Base-by-base conservation (phyloP, 106 monocot species). In the Platanthera guangdongensis region DNA sequence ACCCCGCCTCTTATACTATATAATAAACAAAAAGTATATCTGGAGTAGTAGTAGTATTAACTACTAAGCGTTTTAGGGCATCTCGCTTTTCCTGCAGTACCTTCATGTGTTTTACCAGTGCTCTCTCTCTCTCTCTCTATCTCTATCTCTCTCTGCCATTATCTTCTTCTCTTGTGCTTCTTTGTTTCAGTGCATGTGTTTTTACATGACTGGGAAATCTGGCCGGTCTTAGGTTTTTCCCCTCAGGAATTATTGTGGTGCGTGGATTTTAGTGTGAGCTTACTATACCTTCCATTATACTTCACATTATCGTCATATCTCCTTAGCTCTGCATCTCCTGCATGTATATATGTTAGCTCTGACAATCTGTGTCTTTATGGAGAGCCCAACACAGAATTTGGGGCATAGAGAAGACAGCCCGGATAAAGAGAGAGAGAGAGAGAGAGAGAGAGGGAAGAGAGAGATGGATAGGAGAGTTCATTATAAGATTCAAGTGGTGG, bases 261-360 rank as follows among this genome's bases (percentile, higher is more conserved):
- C 81, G 76, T 80, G 62, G 80, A 28, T 72, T 76, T 76, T 80
- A 80, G 75, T 63, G 76, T 80, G 55, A 73, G 54, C 69, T 32
- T n/a, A n/a, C n/a, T n/a, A n/a, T 72, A 57, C 59, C 69, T 70
- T 60, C 71, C 74, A 70, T 75, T 47, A 5, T 28, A 57, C 15
- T 30, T 22, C 76, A 32, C 57, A 52, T 52, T 4, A 25, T n/a
- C n/a, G n/a, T 4, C 53, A 32, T 32, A 32, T 32, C 32, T 2
- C 0, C 32, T 32, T 32, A 32, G 32, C 32, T 32, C 2, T 32
- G 32, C 32, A 32, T 47, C 52, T 45, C n/a, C n/a, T n/a, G n/a
- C 25, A n/a, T 12, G 57, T 53, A 71, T 50, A 2, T 32, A 16
- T 45, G 28, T 48, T 53, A 64, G 68, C 78, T 53, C 67, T 67